These are phyloP conservation scores for Chamaecrista fasciculata DNA, from an alignment of 306 rosid genomes.

Conservation along the genomic window DNA sequence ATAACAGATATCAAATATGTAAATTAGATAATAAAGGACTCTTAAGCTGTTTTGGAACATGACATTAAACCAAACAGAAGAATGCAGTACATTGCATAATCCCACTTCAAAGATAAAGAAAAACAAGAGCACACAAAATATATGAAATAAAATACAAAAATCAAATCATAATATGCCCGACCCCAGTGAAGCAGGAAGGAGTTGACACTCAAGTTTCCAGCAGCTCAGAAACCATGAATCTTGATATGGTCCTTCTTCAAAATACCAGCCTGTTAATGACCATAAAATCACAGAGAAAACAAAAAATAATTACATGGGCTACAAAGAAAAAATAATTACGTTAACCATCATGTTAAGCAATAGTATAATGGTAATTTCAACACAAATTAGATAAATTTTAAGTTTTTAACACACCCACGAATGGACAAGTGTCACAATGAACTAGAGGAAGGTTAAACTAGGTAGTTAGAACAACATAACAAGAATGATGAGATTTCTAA, in stretches of 20 bases:
- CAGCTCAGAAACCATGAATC: slow-evolving; percentile 65
- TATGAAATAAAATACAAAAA: slow-evolving; percentile 29
- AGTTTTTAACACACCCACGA: background rate
- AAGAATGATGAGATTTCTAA: background rate
- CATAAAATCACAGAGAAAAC: background rate
- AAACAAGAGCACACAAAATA: slow-evolving; percentile 27
- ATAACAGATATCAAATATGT: background rate
- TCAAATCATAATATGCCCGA: slow-evolving; percentile 12
- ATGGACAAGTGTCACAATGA: no score
- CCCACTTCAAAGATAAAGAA: slow-evolving; percentile 33
- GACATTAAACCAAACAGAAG: slow-evolving; percentile 26
- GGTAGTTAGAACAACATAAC: background rate
- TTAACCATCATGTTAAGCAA: background rate
- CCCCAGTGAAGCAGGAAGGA: slow-evolving; percentile 23
- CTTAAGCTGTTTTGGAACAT: slow-evolving; percentile 17
- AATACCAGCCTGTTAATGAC: slow-evolving; percentile 57
- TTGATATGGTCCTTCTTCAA: slow-evolving; percentile 78
- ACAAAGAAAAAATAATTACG: background rate
- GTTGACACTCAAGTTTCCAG: slow-evolving; percentile 33
- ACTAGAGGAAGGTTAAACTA: no score
- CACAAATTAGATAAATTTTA: background rate
- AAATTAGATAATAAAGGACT: background rate
- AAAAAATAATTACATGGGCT: no score
- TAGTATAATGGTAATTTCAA: background rate
- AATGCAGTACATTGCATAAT: slow-evolving; percentile 34